phyloP scores from a whole-genome alignment of 1,284 basidiomycete genomes.

The Rhodotorula sp. region DNA sequence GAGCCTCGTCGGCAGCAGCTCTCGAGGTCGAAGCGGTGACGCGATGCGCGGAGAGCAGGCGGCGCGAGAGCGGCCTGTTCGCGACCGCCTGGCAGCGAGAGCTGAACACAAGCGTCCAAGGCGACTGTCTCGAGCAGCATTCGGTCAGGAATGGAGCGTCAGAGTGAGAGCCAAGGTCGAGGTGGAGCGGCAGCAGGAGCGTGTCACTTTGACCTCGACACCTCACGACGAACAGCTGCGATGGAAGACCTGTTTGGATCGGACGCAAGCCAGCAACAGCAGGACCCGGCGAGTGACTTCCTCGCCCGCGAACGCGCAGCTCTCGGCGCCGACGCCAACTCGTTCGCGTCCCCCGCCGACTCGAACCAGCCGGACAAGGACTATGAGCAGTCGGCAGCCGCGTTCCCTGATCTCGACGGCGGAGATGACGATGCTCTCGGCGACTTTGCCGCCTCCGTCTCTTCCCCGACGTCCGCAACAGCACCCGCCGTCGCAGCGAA shows the following conservation, averaged over 20 bases:
- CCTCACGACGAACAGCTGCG: neutral
- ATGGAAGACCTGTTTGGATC: conserved; percentile 41
- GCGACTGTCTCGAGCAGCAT: no score
- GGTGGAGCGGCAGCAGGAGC: neutral
- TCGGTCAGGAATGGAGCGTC: neutral
- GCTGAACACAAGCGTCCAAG: no score
- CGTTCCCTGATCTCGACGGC: conserved; percentile 80
- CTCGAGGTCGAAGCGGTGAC: neutral
- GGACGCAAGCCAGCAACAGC: neutral
- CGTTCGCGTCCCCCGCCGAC: neutral
- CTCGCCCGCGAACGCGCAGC: conserved; percentile 37
- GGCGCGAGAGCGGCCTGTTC: neutral
- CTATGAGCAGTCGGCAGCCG: conserved; percentile 58
- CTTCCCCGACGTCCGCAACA: conserved; percentile 39
- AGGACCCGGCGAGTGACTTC: conserved; percentile 37
- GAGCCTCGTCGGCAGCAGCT: no score
- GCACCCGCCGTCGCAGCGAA: conserved; percentile 37
- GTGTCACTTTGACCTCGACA: neutral
- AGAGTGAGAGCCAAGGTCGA: neutral
- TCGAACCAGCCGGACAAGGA: conserved; percentile 30
- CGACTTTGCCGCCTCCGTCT: conserved; percentile 53
- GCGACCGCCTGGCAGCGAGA: no score
- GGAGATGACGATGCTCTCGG: conserved; percentile 61
- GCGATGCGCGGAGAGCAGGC: neutral
- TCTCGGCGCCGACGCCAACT: conserved; percentile 26